phyloP scores from a whole-genome alignment of 176 grass and related monocot genomes.

The Lolium multiflorum region DNA sequence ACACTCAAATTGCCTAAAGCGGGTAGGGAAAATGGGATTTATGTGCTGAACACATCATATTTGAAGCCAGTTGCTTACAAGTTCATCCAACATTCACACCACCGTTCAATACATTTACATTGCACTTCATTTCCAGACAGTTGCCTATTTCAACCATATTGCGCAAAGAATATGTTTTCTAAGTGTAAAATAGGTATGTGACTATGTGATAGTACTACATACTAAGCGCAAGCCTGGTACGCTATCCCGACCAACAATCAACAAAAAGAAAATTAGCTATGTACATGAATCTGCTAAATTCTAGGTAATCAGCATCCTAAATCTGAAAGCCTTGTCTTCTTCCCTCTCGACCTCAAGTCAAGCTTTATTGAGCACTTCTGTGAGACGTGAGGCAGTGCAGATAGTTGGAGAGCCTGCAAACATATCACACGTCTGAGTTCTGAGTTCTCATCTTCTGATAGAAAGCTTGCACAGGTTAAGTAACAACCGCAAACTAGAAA shows the following conservation, averaged over 20 bases:
- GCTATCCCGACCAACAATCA: background rate
- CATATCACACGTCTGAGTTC: slow-evolving; percentile 3
- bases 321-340: slow-evolving; percentile 30
- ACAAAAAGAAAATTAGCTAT: background rate
- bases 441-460: background rate
- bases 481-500: background rate
- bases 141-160: no score
- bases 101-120: no score
- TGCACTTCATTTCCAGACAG: no score
- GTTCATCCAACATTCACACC: no score
- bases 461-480: slow-evolving; percentile 23
- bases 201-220: no score
- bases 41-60: no score
- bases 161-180: no score
- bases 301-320: slow-evolving; percentile 42
- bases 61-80: no score
- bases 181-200: background rate
- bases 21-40: no score
- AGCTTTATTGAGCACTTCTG: slow-evolving; percentile 79
- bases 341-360: slow-evolving; percentile 36
- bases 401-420: slow-evolving; percentile 63
- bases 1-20: no score
- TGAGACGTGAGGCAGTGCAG: slow-evolving; percentile 62
- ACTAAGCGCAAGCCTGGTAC: background rate
- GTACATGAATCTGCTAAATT: background rate